Percentiles rank a stretch among this genome's conserved stretches.
phyloP scores from a whole-genome alignment of 768 basidiomycete genomes.

The Trametes meyenii region DNA sequence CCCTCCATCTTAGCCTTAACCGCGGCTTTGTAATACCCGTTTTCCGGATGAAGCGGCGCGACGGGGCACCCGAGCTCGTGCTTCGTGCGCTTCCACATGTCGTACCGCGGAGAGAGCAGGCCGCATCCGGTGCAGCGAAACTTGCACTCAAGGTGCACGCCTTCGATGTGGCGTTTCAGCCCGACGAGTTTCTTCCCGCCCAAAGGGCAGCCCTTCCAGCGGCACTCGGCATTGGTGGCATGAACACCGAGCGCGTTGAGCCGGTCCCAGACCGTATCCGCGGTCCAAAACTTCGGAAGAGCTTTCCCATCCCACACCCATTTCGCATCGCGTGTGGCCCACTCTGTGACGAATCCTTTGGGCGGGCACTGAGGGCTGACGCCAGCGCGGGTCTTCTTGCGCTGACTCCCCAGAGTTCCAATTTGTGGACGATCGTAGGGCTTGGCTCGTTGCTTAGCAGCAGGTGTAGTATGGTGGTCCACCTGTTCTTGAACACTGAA shows the following conservation, averaged over 20 bases:
- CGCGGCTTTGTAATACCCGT: background rate
- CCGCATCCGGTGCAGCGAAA: background rate
- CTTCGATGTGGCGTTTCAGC: conserved; percentile 15
- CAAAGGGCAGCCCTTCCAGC: conserved; percentile 1
- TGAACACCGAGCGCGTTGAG: background rate
- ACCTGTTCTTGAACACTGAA: no score
- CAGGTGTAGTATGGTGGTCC: no score
- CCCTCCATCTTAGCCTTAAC: background rate
- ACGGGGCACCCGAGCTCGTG: no score
- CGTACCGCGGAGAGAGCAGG: background rate
- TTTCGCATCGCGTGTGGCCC: background rate
- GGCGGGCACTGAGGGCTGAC: background rate
- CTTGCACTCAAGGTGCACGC: conserved; percentile 2
- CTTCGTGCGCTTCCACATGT: no score
- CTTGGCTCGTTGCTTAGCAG: background rate
- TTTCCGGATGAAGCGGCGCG: no score
- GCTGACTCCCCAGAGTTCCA: background rate
- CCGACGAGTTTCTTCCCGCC: background rate
- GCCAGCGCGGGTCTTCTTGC: background rate
- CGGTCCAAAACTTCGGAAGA: background rate
- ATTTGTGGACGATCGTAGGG: background rate
- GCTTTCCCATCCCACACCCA: background rate
- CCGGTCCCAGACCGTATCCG: background rate
- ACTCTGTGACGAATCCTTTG: background rate
- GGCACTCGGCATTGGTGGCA: background rate